phyloP scores from a whole-genome alignment of 768 basidiomycete genomes.

The Tulasnella sp. region DNA sequence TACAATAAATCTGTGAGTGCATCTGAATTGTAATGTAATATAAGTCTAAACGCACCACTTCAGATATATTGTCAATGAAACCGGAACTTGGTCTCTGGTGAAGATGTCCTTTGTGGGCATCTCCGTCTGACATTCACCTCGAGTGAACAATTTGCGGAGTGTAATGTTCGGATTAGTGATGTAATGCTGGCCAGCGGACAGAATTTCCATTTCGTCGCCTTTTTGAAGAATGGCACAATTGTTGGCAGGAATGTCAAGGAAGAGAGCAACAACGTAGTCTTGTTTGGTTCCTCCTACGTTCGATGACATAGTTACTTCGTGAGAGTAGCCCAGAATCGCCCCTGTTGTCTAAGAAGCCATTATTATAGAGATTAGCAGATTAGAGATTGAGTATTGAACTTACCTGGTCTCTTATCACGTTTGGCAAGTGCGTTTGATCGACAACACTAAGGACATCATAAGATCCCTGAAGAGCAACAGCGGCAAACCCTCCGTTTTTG shows the following conservation, averaged over 20 bases:
- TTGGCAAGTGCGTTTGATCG: constrained; percentile 68
- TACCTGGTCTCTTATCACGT: constrained; percentile 29
- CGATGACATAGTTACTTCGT: constrained; percentile 70
- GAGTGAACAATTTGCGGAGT: constrained; percentile 62
- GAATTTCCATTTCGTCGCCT: constrained; percentile 63
- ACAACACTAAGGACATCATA: constrained; percentile 67
- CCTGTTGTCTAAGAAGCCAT: constrained; percentile 40
- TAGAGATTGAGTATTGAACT: neutral
- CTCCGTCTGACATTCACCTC: constrained; percentile 58
- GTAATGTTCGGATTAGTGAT: constrained; percentile 78
- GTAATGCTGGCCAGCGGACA: constrained; percentile 71
- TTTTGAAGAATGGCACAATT: constrained; percentile 78
- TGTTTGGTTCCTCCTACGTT: constrained; percentile 32
- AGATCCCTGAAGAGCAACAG: constrained; percentile 64
- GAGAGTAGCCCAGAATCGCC: constrained; percentile 51
- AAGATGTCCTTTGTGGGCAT: constrained; percentile 69
- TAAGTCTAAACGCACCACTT: constrained; percentile 43
- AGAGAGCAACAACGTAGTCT: constrained; percentile 67
- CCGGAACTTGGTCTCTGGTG: constrained; percentile 78
- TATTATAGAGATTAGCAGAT: constrained; percentile 20
- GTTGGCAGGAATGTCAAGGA: constrained; percentile 72
- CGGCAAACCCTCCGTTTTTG: constrained; percentile 36
- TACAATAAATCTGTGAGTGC: constrained; percentile 16
- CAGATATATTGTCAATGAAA: constrained; percentile 68
- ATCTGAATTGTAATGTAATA: neutral